phyloP scores from a whole-genome alignment of 345 rosid species.

The Nephelium lappaceum region DNA sequence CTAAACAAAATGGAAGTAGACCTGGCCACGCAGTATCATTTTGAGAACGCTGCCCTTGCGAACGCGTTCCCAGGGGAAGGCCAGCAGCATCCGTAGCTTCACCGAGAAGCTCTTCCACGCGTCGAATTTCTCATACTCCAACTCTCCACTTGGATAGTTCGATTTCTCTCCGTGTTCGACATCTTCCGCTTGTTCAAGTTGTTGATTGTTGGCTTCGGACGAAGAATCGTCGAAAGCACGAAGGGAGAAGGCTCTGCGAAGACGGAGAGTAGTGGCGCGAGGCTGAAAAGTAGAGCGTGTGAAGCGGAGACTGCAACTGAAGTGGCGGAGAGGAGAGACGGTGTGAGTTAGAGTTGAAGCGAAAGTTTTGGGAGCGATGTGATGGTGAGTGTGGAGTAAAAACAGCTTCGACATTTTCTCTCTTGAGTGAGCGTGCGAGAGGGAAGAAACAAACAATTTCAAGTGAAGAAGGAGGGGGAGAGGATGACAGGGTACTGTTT shows the following conservation, averaged over 20 bases:
- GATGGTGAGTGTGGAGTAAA: conserved; percentile 53
- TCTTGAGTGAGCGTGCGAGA: not conserved
- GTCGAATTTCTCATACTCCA: conserved; percentile 51
- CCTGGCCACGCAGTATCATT: conserved; percentile 96
- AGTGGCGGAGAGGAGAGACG: conserved; percentile 35
- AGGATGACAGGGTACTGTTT: conserved; percentile 27
- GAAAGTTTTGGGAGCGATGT: conserved; percentile 35
- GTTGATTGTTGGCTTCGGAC: conserved; percentile 37
- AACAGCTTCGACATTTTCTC: conserved; percentile 61
- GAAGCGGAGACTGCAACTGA: conserved; percentile 15
- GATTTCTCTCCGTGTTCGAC: conserved; percentile 21
- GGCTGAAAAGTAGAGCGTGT: not conserved
- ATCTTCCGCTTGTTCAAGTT: conserved; percentile 20
- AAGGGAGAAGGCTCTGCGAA: conserved; percentile 37
- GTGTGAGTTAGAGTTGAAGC: not conserved
- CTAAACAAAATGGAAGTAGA: conserved; percentile 16
- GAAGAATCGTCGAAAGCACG: conserved; percentile 74
- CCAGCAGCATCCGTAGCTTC: conserved; percentile 72
- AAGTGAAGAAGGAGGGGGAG: not conserved
- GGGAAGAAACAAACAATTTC: not conserved
- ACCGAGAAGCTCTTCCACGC: conserved; percentile 66
- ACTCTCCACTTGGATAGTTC: conserved; percentile 78
- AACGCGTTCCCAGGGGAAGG: conserved; percentile 90
- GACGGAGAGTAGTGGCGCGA: not conserved
- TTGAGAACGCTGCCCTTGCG: conserved; percentile 81